These are phyloP conservation scores for Leishmania gerbilli DNA, from an alignment of 208 protist species.

Conservation along the genomic window DNA sequence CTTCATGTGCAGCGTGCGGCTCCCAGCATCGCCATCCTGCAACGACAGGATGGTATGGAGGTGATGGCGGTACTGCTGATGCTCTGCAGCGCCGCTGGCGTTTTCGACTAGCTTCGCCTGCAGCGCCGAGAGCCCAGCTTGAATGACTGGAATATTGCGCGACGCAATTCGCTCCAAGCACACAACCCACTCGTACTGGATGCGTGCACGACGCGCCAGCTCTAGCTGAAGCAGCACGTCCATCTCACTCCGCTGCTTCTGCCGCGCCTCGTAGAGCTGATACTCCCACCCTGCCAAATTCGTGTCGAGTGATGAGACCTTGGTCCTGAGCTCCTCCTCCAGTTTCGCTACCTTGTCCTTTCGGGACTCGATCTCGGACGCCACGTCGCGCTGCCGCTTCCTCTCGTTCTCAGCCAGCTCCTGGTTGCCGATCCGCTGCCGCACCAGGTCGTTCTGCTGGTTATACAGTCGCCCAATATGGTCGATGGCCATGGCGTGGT, in stretches of 20 bases:
- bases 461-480: constrained; percentile 67
- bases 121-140: constrained; percentile 12
- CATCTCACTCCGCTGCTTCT: constrained; percentile 42
- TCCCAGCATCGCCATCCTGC: constrained; percentile 6
- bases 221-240: constrained; percentile 56
- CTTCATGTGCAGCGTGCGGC: constrained; percentile 20
- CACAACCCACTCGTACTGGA: constrained; percentile 71
- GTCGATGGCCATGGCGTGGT: constrained; percentile 69
- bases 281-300: constrained; percentile 83
- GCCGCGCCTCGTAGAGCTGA: constrained; percentile 61
- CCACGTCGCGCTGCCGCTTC: constrained; percentile 55
- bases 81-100: neutral
- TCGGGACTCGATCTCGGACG: constrained; percentile 41
- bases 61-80: neutral
- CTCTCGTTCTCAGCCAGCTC: constrained; percentile 50
- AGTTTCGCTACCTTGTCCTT: constrained; percentile 47
- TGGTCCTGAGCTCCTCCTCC: constrained; percentile 47
- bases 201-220: constrained; percentile 40
- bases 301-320: constrained; percentile 44
- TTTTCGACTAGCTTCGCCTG: constrained; percentile 21
- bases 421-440: constrained; percentile 38
- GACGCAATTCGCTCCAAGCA: constrained; percentile 71
- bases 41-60: constrained; percentile 5
- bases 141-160: constrained; percentile 46
- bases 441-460: constrained; percentile 48